Evolutionary conservation across 306 rosid genomes (phyloP).

Genomic region (Coriaria nepalensis): DNA sequence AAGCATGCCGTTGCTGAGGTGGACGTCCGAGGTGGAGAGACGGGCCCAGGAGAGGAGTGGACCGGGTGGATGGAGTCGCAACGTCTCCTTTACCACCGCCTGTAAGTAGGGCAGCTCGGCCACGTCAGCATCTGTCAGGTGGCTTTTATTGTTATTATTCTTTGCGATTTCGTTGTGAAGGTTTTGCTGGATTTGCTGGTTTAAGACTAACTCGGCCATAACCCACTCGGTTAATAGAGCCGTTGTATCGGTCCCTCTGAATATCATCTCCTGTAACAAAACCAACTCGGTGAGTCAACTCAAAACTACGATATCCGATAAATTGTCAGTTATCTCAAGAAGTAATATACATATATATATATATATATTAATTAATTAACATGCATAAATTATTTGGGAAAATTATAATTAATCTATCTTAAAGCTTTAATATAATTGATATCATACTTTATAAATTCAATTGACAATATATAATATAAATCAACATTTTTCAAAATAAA

Average conservation of each 20-base stretch:
- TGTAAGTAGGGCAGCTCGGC: constrained; percentile 29
- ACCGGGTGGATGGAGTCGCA: constrained; percentile 46
- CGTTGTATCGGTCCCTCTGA: constrained; percentile 43
- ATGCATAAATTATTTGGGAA: too few relatives aligned
- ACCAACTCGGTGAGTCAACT: too few relatives aligned
- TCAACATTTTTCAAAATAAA: too few relatives aligned
- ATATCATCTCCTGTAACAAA: constrained; percentile 39
- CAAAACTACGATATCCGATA: too few relatives aligned
- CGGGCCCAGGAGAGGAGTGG: constrained; percentile 60
- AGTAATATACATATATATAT: too few relatives aligned
- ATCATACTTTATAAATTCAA: too few relatives aligned
- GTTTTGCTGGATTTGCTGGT: constrained; percentile 20
- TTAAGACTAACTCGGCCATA: constrained; percentile 36
- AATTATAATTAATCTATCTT: too few relatives aligned
- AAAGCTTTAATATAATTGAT: too few relatives aligned
- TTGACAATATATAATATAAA: too few relatives aligned
- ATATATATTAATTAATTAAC: too few relatives aligned
- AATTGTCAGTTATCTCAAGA: too few relatives aligned
- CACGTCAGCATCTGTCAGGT: constrained; percentile 31
- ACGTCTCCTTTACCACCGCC: constrained; percentile 43
- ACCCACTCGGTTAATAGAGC: constrained; percentile 47
- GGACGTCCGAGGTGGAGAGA: constrained; percentile 36
- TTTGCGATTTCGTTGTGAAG: constrained; percentile 19
- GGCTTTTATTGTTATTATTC: constrained; percentile 5
- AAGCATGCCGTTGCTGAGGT: constrained; percentile 45